Evolutionary conservation across 352 stramenopile genomes (phyloP), one percentile per base, ranked within the genome.

Genomic region (Aphanomyces stellatus): DNA sequence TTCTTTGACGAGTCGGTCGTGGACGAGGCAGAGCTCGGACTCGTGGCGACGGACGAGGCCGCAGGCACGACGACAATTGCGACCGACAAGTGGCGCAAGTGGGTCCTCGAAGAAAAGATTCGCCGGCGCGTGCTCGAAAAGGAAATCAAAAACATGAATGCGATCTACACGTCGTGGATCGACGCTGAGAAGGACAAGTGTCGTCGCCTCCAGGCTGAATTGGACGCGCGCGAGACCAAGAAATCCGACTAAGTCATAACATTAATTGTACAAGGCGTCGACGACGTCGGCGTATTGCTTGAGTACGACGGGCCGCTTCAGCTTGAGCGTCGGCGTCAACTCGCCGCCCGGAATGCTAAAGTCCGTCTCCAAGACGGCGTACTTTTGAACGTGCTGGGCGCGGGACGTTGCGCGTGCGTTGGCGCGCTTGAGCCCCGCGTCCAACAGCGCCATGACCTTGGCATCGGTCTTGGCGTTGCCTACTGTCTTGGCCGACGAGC

Each of bases 131-230:
- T 91, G 74, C 61, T 93, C 25, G 85, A 93, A 65, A 77, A 84
- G 40, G 82, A 93, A 60, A 69, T 93, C 24, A 90, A 90, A 70
- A 88, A 77, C 42, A 70, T 93, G 53, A 90, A 90, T 60, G 79
- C 89, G 6, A 67, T 91, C 65, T 93, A 91, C 72, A 91, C 90
- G 82, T 73, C 76, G 13, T 93, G 85, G 85, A 88, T 93, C 68
- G 80, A 80, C 22, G 78, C 91, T 40, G 85, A 93, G 72, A 82
- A 90, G 68, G 76, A 69, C 24, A 91, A 91, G 69, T 43, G 28
- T 10, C 27, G 30, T 5, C 53, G 33, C 24, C 53, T 62, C 22
- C 53, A 62, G 27, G 53, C 53, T 17, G 53, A 62, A 17, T 48
- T 62, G 53, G 53, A 62, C 4, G 33, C 53, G 31, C 22, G 42